These are phyloP conservation scores for Orbilia javanica DNA, from an alignment of 2,329 filamentous ascomycete genomes.

Conservation along the genomic window DNA sequence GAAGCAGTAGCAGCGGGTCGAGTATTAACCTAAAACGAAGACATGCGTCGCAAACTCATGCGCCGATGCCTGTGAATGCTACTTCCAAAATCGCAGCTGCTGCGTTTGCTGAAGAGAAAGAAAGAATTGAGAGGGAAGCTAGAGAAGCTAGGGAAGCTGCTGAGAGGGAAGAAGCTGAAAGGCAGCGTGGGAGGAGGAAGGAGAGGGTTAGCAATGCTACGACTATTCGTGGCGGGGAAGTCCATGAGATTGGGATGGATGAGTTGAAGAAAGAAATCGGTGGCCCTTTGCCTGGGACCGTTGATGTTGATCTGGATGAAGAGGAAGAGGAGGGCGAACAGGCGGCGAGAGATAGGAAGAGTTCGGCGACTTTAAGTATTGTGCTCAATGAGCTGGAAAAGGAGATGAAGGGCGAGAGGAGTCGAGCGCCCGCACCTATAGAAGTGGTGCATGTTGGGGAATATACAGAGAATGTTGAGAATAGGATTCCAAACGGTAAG, in stretches of 20 bases:
- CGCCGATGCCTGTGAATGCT: slow-evolving; percentile 51
- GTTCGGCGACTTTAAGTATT: slow-evolving; percentile 56
- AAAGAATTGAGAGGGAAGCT: slow-evolving; percentile 29
- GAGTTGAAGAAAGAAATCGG: slow-evolving; percentile 42
- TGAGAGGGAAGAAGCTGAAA: slow-evolving; percentile 20
- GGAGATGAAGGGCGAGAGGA: slow-evolving; percentile 41
- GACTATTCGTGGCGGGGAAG: slow-evolving; percentile 48
- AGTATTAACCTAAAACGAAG: slow-evolving; percentile 42
- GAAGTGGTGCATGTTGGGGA: slow-evolving; percentile 40
- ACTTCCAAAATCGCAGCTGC: slow-evolving; percentile 51
- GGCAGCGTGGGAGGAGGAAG: slow-evolving; percentile 43
- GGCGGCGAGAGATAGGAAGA: slow-evolving; percentile 47
- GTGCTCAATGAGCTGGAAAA: slow-evolving; percentile 53
- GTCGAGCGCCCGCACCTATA: slow-evolving; percentile 8
- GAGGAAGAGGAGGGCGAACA: slow-evolving; percentile 32
- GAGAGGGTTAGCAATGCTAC: slow-evolving; percentile 57
- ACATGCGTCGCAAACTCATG: slow-evolving; percentile 29
- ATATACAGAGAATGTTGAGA: slow-evolving; percentile 53
- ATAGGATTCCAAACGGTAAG: slow-evolving; percentile 55
- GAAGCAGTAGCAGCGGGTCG: slow-evolving; percentile 44
- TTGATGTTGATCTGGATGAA: slow-evolving; percentile 29
- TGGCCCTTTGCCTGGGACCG: slow-evolving; percentile 14
- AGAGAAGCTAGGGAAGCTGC: slow-evolving; percentile 13
- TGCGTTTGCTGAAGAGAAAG: slow-evolving; percentile 53
- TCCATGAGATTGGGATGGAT: slow-evolving; percentile 47